Conservation (phyloP, 192 early-diverging fungal species). For the Chytriomyces confervae region DNA sequence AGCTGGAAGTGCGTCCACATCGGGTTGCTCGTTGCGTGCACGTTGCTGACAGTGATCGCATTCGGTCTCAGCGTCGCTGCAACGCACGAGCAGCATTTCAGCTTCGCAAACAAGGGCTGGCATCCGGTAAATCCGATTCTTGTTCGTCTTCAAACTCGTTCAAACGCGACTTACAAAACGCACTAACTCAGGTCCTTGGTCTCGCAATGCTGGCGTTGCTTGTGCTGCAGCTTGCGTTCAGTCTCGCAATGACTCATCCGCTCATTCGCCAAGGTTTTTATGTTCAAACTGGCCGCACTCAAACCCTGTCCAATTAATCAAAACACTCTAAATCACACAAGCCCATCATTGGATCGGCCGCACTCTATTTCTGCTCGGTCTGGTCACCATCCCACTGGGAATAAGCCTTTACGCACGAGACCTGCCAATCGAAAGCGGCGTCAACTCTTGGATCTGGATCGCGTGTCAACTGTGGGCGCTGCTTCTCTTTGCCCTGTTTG, state of each 20-base stretch:
- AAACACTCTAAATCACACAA: not conserved
- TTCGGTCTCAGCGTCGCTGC: constrained; percentile 21
- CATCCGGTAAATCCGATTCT: constrained; percentile 21
- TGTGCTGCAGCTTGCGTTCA: constrained; percentile 3
- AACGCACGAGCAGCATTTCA: constrained; percentile 26
- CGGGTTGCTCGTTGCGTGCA: not conserved
- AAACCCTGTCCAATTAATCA: too few relatives aligned
- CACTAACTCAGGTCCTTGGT: constrained; percentile 6
- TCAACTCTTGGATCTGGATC: constrained; percentile 20
- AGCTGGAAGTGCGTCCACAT: constrained; percentile 6
- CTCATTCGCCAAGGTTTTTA: too few relatives aligned
- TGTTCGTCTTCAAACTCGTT: not conserved
- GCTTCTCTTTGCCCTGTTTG: constrained; percentile 5
- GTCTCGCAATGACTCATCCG: too few relatives aligned
- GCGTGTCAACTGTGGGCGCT: not conserved
- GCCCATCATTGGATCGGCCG: constrained; percentile 36
- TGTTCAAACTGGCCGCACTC: too few relatives aligned
- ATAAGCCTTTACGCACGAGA: constrained; percentile 19
- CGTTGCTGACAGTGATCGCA: constrained; percentile 2
- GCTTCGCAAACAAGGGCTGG: constrained; percentile 7
- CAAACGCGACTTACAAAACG: not conserved
- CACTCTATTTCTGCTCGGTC: not conserved
- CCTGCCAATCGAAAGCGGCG: not conserved
- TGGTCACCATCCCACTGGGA: constrained; percentile 30
- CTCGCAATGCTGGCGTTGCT: constrained; percentile 6